These are phyloP conservation scores for Penicillium olsonii DNA, from an alignment of 2,329 filamentous ascomycete genomes.

Conservation along the genomic window DNA sequence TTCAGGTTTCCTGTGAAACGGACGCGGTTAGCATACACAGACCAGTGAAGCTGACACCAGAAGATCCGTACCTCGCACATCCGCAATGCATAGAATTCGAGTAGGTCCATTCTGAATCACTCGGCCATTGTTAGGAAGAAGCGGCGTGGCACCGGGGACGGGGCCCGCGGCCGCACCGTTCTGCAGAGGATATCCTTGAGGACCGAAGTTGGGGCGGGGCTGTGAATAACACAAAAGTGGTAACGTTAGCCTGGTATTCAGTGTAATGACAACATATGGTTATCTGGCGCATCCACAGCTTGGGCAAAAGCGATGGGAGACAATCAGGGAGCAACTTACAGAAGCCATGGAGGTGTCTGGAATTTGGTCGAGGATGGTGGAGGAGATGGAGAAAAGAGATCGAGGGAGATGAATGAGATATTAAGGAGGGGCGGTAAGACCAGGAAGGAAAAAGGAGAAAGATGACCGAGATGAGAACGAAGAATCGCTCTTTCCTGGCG, in stretches of 20 bases:
- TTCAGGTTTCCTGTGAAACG: conserved; percentile 76
- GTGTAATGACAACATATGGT: background rate
- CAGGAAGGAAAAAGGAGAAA: conserved; percentile 16
- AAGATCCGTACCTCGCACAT: conserved; percentile 49
- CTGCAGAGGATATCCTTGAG: conserved; percentile 47
- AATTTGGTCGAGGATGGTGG: background rate
- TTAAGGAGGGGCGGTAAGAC: conserved; percentile 12
- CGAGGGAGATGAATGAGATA: background rate
- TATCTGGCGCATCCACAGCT: conserved; percentile 19
- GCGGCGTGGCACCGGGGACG: conserved; percentile 49
- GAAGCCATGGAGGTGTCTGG: conserved; percentile 46
- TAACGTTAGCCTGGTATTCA: conserved; percentile 22
- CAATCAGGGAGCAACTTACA: conserved; percentile 38
- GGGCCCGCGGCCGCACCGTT: conserved; percentile 48
- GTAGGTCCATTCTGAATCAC: conserved; percentile 51
- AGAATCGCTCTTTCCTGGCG: conserved; percentile 20
- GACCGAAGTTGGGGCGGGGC: conserved; percentile 48
- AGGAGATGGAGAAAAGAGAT: background rate
- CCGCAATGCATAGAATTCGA: conserved; percentile 52
- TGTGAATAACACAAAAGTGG: conserved; percentile 21
- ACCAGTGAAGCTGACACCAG: background rate
- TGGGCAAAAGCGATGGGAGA: conserved; percentile 19
- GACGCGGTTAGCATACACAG: conserved; percentile 18
- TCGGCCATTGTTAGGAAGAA: conserved; percentile 53
- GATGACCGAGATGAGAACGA: conserved; percentile 24